Percentiles rank a stretch among this genome's conserved stretches.
These are phyloP conservation scores for Flaveria trinervia DNA, from an alignment of 129 eudicot species.

Conservation along the genomic window DNA sequence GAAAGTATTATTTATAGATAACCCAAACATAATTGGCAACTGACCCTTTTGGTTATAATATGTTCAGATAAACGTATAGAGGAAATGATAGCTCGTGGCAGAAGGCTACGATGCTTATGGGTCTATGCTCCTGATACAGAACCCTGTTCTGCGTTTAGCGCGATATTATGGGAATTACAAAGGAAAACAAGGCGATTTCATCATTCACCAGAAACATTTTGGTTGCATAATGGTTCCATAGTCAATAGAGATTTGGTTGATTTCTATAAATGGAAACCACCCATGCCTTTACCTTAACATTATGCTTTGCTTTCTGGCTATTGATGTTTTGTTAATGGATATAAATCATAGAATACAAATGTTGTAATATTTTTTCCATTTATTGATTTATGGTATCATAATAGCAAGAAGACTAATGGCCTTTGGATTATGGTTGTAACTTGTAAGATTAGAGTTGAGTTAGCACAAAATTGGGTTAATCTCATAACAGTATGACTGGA, in stretches of 20 bases:
- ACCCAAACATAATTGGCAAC: not conserved
- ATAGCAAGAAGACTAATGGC: not conserved
- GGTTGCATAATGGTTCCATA: conserved; percentile 86
- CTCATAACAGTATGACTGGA: no score
- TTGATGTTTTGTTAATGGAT: conserved; percentile 10
- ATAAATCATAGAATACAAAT: conserved; percentile 8
- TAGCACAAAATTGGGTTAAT: not conserved
- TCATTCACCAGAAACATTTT: conserved; percentile 88
- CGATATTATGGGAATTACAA: conserved; percentile 91
- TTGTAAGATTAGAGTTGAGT: not conserved
- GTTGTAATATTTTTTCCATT: conserved; percentile 2
- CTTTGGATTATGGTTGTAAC: not conserved
- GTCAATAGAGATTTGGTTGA: conserved; percentile 73
- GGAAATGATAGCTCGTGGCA: conserved; percentile 77
- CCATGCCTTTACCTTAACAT: conserved; percentile 84
- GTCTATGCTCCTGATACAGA: conserved; percentile 75
- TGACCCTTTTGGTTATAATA: conserved; percentile 3
- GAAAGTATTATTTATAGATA: no score
- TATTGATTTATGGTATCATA: conserved; percentile 25
- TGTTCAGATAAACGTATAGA: conserved; percentile 66
- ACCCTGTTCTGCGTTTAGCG: conserved; percentile 77
- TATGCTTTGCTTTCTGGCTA: conserved; percentile 4
- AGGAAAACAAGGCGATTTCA: conserved; percentile 85
- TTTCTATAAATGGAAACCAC: conserved; percentile 77
- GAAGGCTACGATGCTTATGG: conserved; percentile 81